Base-by-base conservation (phyloP, 192 early-diverging fungal species). In the Umbelopsis sp. region DNA sequence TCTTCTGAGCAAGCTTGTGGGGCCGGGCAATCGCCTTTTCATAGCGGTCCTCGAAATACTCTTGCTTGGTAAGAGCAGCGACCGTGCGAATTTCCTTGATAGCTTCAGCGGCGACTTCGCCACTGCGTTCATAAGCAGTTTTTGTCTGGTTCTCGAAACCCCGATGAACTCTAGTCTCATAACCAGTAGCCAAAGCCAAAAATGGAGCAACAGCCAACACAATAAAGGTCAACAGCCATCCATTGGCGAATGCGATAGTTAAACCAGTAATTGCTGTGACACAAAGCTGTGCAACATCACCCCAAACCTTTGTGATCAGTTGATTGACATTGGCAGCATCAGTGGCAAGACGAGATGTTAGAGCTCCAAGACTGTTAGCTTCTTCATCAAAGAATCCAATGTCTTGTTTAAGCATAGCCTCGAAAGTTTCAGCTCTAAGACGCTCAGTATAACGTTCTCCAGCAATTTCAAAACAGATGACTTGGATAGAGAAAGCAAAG, bases 1-100 rank as follows among this genome's bases (percentile, higher is more conserved):
- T 90, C 22, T 81, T 72, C n/a, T 90, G 67, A 10, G 91, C 89
- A 22, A 87, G 76, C 21, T 84, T 76, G 81, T 98, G 91, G 0
- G 94, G 94, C 13, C 74, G 83, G 9, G 81, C 70, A 69, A 91
- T 90, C 47, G 88, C 87, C 10, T 80, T 78, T 41, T 75, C 67
- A 73, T 90, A 98, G 48, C 81, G 78, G 10, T 80, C 70, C 64
- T 88, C 86, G 66, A 98, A 96, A 20, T 78, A 76, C 30, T 83
- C 71, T 78, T 95, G 88, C 33, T 87, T 86, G 13, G 87, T 91
- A 46, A 97, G 83, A 15, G 93, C 83, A 23, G 90, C 85, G 18
- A 97, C 91, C 0, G 96, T 97, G 64, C 93, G 91, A 30, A 97
- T 91, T 64, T 92, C 89, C 35, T 86, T 78, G 33, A 96, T 90